phyloP scores from a whole-genome alignment of 768 basidiomycete species.

The Cystobasidium onofrii region DNA sequence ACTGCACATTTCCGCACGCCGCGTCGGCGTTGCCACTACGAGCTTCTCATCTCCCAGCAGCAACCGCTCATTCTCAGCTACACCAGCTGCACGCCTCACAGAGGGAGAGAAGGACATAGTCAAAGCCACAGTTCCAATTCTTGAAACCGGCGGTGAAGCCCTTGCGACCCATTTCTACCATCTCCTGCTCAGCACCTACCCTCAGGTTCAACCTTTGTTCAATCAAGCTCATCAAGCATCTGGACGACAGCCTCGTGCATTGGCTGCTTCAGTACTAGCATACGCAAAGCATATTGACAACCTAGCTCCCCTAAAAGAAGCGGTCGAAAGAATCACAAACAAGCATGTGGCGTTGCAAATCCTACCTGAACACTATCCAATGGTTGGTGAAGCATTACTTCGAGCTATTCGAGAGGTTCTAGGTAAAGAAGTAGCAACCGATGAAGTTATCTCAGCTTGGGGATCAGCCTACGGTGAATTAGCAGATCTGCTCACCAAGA shows the following conservation, averaged over 20 bases:
- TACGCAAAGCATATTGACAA: conserved; percentile 4
- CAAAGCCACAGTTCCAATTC: not conserved
- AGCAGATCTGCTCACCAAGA: not conserved
- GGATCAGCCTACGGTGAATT: not conserved
- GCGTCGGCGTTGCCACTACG: too few species aligned
- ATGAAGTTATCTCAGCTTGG: not conserved
- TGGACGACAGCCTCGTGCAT: not conserved
- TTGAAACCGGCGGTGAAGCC: not conserved
- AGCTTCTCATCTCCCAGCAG: too few species aligned
- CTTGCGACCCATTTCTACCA: not conserved
- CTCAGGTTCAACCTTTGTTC: not conserved
- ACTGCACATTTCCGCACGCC: too few species aligned
- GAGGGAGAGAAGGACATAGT: not conserved
- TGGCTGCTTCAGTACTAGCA: not conserved
- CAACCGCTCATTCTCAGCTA: not conserved
- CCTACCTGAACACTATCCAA: not conserved
- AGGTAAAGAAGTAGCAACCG: not conserved
- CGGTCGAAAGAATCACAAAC: not conserved
- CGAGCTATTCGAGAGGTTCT: not conserved
- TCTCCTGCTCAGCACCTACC: not conserved
- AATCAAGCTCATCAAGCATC: not conserved
- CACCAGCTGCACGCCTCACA: not conserved
- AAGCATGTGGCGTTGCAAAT: not conserved
- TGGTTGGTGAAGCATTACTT: not conserved
- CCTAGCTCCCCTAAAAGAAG: not conserved